Evolutionary conservation across 441 rosid species (phyloP), one percentile per base, ranked within the genome.

Genomic region (Brassica balearica): DNA sequence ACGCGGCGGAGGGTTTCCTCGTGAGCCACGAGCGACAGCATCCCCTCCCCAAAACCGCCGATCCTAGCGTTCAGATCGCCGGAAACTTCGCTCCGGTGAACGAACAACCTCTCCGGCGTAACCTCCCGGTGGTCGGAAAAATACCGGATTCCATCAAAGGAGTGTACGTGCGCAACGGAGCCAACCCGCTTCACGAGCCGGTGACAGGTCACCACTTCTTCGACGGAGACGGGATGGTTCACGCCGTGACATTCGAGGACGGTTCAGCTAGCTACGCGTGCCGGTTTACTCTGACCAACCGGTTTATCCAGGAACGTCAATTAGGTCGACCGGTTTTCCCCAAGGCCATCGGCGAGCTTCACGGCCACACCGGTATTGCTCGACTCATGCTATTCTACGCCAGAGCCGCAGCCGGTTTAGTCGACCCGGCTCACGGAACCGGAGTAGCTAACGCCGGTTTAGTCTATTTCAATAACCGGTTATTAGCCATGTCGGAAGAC

Each of bases 221-320:
- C 34, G 95, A 89, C 60, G 95, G 95, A 7, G 95, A 91, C 67
- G 92, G 95, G n/a, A 91, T 91, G 95, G 88, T 91, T 32, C 95
- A 91, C 71, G 88, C 92, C 14, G 88, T 91, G 7, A 71, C 64
- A 2, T 82, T 91, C 36, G 72, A 84, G 0, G 27, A 80, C 23
- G 88, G 89, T 12, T 71, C 88, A 0, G 91, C 82, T 8, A 86
- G 89, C 72, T 91, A 91, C 55, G 82, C 92, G 6, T 87, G 95
- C 82, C 87, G 95, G 71, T 88, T 91, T 75, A 91, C 93, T 8
- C 88, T 86, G 43, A 91, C 95, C 0, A 82, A 83, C 73, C 82
- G 93, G 4, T 82, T 91, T 9, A 71, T 86, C 7, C 93, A 91
- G 63, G 96, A 91, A 23, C 77, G 90, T 63, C 61, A 81, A 2